Conservation (phyloP, 2,329 filamentous ascomycete species). For the Aspergillus alliaceus region DNA sequence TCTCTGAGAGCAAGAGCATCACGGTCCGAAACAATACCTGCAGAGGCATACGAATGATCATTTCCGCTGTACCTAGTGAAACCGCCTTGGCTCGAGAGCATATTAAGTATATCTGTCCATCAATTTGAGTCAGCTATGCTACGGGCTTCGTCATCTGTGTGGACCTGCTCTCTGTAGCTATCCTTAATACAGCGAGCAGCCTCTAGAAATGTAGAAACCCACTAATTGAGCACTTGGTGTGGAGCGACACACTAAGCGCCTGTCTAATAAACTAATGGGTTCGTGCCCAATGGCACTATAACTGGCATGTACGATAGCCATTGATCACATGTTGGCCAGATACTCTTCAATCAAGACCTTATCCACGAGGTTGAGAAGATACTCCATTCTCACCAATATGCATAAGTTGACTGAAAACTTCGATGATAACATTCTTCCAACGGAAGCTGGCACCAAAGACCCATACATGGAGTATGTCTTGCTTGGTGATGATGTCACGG, state of each 20-base stretch:
- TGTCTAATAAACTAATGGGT: too few species aligned
- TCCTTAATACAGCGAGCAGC: too few species aligned
- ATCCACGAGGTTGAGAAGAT: not conserved
- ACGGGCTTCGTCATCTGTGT: not conserved
- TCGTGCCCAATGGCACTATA: not conserved
- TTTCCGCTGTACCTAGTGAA: not conserved
- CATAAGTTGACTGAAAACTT: not conserved
- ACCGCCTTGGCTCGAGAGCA: not conserved
- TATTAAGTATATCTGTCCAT: not conserved
- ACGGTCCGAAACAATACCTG: too few species aligned
- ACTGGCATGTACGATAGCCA: not conserved
- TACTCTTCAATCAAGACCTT: not conserved
- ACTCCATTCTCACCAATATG: not conserved
- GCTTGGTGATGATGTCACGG: slow-evolving; percentile 19
- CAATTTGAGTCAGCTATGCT: not conserved
- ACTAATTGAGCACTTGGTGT: not conserved
- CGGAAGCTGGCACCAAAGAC: not conserved
- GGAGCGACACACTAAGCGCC: too few species aligned
- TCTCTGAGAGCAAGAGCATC: too few species aligned
- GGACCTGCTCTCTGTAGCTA: not conserved
- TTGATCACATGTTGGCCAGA: not conserved
- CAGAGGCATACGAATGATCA: too few species aligned
- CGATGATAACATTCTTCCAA: not conserved
- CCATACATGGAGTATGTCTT: slow-evolving; percentile 6
- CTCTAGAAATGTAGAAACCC: not conserved